Evolutionary conservation across 129 eudicot species (phyloP).

Genomic region (Lactuca saligna): DNA sequence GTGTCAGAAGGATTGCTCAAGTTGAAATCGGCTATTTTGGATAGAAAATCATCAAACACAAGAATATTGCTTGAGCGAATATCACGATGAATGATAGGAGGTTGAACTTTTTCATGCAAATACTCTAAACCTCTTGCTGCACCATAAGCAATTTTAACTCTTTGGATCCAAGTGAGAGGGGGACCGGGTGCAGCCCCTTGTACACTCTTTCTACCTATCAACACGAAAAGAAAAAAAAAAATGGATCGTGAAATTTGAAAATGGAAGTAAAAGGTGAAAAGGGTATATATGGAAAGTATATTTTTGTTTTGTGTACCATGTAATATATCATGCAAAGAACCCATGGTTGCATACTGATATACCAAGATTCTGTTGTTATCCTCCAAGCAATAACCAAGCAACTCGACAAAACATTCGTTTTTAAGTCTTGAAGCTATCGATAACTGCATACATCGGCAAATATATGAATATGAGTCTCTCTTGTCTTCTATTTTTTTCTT

Average conservation of each 20-base stretch:
- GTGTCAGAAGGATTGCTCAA: constrained; percentile 67
- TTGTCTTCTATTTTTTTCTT: not conserved
- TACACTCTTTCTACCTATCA: constrained; percentile 58
- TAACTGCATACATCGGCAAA: constrained; percentile 37
- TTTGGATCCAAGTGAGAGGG: constrained; percentile 56
- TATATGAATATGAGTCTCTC: not conserved
- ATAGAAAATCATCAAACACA: constrained; percentile 50
- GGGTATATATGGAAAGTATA: not conserved
- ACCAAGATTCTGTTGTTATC: constrained; percentile 54
- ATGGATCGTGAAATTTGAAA: not conserved
- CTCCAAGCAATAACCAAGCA: constrained; percentile 61
- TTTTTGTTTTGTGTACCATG: constrained; percentile 40
- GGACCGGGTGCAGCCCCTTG: constrained; percentile 78
- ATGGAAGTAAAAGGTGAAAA: not conserved
- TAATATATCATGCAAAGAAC: constrained; percentile 67
- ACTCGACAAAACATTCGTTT: constrained; percentile 48
- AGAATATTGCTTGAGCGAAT: constrained; percentile 72
- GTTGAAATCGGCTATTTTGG: constrained; percentile 73
- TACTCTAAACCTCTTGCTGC: constrained; percentile 73
- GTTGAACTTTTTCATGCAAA: constrained; percentile 71
- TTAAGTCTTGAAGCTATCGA: constrained; percentile 61
- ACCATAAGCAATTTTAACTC: constrained; percentile 69
- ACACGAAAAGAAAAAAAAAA: not conserved
- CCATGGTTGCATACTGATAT: constrained; percentile 64
- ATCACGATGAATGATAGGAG: constrained; percentile 69